These are phyloP conservation scores for Ganoderma meredithae DNA, from an alignment of 1,284 basidiomycete species.

Conservation along the genomic window DNA sequence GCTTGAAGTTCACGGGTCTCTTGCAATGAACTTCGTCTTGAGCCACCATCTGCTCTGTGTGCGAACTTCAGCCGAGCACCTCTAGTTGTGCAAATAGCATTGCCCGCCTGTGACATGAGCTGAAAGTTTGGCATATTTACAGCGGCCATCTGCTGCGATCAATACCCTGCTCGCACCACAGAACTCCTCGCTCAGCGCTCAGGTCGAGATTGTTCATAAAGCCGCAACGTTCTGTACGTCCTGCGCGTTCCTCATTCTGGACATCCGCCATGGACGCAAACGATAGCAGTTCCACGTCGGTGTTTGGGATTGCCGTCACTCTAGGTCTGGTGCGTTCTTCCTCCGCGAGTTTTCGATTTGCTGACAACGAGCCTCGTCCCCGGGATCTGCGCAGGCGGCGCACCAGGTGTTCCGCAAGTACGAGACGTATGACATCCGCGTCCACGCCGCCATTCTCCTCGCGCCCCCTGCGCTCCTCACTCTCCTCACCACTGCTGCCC, in stretches of 20 bases:
- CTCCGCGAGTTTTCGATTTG: too few relatives aligned
- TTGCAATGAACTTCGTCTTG: too few relatives aligned
- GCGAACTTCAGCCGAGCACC: too few relatives aligned
- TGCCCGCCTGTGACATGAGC: too few relatives aligned
- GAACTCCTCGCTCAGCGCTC: background rate
- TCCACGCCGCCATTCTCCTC: conserved; percentile 6
- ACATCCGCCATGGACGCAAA: background rate
- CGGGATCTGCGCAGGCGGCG: background rate
- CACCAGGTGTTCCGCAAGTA: conserved; percentile 13
- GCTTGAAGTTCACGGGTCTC: too few relatives aligned
- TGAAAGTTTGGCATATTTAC: too few relatives aligned
- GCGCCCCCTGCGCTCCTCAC: conserved; percentile 4
- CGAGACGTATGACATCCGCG: conserved; percentile 7
- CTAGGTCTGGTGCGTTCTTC: background rate
- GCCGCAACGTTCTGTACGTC: background rate
- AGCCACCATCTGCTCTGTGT: too few relatives aligned
- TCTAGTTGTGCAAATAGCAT: too few relatives aligned
- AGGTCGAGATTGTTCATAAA: too few relatives aligned
- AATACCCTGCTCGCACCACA: too few relatives aligned
- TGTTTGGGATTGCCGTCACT: background rate
- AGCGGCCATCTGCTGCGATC: too few relatives aligned
- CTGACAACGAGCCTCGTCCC: too few relatives aligned
- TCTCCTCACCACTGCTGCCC: background rate
- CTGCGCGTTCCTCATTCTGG: background rate
- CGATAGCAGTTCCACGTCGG: background rate